Conservation (phyloP, 176 grass and related monocot genomes). For the Eleusine coracana region DNA sequence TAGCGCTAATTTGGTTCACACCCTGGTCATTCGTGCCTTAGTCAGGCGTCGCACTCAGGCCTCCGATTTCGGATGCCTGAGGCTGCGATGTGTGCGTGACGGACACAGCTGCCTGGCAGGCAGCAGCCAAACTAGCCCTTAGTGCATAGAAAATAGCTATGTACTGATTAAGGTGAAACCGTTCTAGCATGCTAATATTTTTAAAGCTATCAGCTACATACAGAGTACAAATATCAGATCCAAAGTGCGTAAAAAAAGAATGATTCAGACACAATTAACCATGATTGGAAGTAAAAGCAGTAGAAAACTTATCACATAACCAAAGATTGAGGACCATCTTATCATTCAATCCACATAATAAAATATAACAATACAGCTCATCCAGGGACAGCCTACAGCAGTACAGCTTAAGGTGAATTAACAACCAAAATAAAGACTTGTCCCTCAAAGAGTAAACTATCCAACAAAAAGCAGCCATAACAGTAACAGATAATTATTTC, state of each 20-base stretch:
- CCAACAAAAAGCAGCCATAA: background rate
- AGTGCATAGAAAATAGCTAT: background rate
- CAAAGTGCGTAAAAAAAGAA: background rate
- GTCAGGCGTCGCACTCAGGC: too few species aligned
- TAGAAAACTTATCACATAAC: background rate
- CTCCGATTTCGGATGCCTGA: too few species aligned
- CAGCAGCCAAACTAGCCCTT: too few species aligned
- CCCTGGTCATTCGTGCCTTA: too few species aligned
- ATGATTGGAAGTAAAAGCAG: background rate
- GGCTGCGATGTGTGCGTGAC: too few species aligned
- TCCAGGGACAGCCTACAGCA: background rate
- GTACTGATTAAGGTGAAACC: background rate
- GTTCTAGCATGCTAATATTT: background rate
- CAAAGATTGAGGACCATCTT: background rate
- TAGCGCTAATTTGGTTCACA: too few species aligned
- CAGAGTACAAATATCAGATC: background rate
- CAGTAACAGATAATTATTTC: background rate
- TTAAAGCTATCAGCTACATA: background rate
- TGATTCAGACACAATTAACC: background rate
- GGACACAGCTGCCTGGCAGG: too few species aligned
- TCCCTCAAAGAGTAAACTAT: conserved; percentile 5
- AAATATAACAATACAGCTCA: background rate
- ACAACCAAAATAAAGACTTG: background rate
- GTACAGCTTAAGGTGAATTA: background rate
- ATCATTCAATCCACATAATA: background rate